Conservation (phyloP, 495 filamentous ascomycete genomes). For the Aspergillus bertholletiae region DNA sequence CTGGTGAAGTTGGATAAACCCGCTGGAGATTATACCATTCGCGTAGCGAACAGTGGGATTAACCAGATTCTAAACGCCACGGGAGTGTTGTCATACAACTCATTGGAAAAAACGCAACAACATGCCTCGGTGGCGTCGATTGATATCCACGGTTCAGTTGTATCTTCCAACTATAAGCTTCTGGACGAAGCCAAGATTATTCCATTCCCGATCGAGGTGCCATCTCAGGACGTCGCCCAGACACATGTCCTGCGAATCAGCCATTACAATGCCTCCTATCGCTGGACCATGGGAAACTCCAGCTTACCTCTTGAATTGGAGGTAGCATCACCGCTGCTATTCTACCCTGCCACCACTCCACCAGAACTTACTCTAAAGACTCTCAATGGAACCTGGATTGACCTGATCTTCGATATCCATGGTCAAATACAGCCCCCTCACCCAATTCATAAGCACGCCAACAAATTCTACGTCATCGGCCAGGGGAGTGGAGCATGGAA, state of each 20-base stretch:
- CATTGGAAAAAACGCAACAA: conserved; percentile 8
- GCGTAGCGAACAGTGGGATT: conserved; percentile 26
- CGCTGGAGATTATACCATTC: conserved; percentile 34
- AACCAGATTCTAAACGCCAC: conserved; percentile 36
- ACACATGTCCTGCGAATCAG: conserved; percentile 34
- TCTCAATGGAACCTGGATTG: conserved; percentile 54
- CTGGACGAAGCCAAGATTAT: conserved; percentile 33
- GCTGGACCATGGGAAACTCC: conserved; percentile 43
- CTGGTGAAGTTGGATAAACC: conserved; percentile 33
- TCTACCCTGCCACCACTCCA: conserved; percentile 34
- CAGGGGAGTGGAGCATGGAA: conserved; percentile 42
- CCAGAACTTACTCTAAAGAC: conserved; percentile 46
- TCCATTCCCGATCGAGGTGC: conserved; percentile 39
- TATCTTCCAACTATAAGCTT: conserved; percentile 33
- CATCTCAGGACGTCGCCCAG: conserved; percentile 36
- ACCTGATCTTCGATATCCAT: conserved; percentile 47
- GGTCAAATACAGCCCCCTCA: conserved; percentile 54
- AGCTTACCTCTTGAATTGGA: conserved; percentile 27
- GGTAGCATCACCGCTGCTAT: conserved; percentile 43
- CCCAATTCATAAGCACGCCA: conserved; percentile 62
- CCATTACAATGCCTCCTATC: conserved; percentile 37
- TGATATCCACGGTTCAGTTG: conserved; percentile 30
- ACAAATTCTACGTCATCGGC: conserved; percentile 55
- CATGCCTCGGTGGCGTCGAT: conserved; percentile 36
- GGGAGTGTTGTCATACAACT: conserved; percentile 28